Base-by-base conservation (phyloP, 2,329 filamentous ascomycete species). In the Venturiaceae sp. region DNA sequence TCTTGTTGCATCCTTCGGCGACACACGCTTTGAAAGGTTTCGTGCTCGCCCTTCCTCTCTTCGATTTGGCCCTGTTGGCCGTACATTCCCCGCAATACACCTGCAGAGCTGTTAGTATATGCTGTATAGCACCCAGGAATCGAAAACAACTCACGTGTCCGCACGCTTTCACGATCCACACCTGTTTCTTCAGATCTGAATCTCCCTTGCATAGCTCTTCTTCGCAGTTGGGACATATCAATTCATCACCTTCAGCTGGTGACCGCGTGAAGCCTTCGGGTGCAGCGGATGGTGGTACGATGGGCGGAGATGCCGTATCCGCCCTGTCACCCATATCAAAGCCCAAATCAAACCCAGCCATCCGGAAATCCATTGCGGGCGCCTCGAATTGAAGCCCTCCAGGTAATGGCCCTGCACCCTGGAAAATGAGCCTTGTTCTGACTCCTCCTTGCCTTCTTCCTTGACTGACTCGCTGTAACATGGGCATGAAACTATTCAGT, bases 91-190 rank as follows among this genome's bases (percentile, higher is more conserved):
- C 79, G 63, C 79, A 82, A 61, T 82, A 82, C 2, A 77, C 76
- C 78, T 81, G 56, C 33, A 53, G 30, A 41, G 14, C 59, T 33
- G 52, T 5, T 34, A 32, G 9, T 14, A n/a, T 28, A 41, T 39
- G 4, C 11, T 16, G 16, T n/a, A 32, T 26, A 41, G 8, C 21
- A 53, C 14, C 44, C 8, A 41, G 13, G 44, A 13, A 47, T 13
- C 11, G 34, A 47, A 56, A 46, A 21, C 13, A 32, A 77, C 82
- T 71, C 80, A 97, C 94, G 75, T 99, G 94, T 63, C 94, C 94
- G 70, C 94, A 99, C 55, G 81, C 81, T 72, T 92, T 96, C 36
- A 94, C 80, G 0, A 94, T 87, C 91, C 92, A 97, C 62, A 97
- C 92, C 66, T 96, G 88, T 67, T 89, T 85, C 72, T 95, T 91